phyloP scores from a whole-genome alignment of 2,329 filamentous ascomycete genomes.

The Trichoderma sp. region DNA sequence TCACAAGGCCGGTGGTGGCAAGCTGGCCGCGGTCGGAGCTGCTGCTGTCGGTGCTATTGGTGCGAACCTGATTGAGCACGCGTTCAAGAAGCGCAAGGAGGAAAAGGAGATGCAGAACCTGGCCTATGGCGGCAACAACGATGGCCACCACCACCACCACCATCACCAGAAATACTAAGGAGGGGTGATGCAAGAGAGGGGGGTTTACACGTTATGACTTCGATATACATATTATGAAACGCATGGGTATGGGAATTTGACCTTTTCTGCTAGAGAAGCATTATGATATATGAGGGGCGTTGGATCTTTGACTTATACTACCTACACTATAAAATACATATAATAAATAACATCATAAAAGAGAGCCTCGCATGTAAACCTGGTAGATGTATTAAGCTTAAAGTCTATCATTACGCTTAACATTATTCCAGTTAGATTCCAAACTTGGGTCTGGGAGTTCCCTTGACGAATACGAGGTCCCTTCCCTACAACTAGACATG shows the following conservation, averaged over 20 bases:
- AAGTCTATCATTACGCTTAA: background rate
- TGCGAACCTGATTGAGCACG: slow-evolving; percentile 54
- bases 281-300: slow-evolving; percentile 7
- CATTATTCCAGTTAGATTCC: background rate
- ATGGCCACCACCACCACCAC: background rate
- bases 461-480: background rate
- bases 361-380: background rate
- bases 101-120: slow-evolving; percentile 23
- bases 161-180: slow-evolving; percentile 23
- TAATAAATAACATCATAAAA: background rate
- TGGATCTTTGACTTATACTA: background rate
- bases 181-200: background rate
- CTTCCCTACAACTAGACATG: background rate
- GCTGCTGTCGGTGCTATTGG: slow-evolving; percentile 56
- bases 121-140: background rate
- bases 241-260: background rate
- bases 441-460: background rate
- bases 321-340: background rate
- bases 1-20: slow-evolving; percentile 55
- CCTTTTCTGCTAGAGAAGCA: background rate
- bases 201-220: background rate
- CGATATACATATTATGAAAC: background rate
- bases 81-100: slow-evolving; percentile 35
- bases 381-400: background rate
- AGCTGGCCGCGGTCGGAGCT: slow-evolving; percentile 53